Evolutionary conservation across 2,329 filamentous ascomycete genomes (phyloP).

Genomic region (Fusarium nodosum): DNA sequence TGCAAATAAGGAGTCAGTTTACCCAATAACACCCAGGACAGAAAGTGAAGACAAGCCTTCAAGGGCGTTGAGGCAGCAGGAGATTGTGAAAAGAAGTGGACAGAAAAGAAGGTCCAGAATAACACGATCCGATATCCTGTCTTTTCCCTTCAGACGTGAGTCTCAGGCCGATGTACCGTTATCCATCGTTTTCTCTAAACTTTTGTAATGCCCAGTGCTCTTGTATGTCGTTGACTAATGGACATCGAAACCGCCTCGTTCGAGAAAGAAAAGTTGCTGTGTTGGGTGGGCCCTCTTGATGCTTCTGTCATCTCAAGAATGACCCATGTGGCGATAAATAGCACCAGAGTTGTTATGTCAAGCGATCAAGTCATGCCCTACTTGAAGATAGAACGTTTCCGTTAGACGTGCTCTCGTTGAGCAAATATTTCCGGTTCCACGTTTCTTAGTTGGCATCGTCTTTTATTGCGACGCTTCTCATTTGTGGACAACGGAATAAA

Average conservation of each 20-base stretch:
- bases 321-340: neutral
- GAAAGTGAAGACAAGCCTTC: neutral
- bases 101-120: neutral
- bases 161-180: slow-evolving; percentile 12
- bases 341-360: neutral
- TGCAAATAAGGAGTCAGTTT: neutral
- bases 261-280: neutral
- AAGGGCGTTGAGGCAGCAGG: no score
- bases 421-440: neutral
- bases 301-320: neutral
- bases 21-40: neutral
- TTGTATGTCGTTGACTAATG: neutral
- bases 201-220: neutral
- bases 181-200: slow-evolving; percentile 6
- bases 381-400: neutral
- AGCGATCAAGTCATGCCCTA: neutral
- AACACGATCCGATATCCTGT: neutral
- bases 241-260: neutral
- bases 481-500: neutral
- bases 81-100: no score
- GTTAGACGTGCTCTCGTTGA: neutral
- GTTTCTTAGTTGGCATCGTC: neutral
- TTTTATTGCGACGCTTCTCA: neutral
- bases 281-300: neutral
- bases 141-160: neutral